Evolutionary conservation across 345 rosid genomes (phyloP), one percentile per base, ranked within the genome.

Genomic region (Salix purpurea): DNA sequence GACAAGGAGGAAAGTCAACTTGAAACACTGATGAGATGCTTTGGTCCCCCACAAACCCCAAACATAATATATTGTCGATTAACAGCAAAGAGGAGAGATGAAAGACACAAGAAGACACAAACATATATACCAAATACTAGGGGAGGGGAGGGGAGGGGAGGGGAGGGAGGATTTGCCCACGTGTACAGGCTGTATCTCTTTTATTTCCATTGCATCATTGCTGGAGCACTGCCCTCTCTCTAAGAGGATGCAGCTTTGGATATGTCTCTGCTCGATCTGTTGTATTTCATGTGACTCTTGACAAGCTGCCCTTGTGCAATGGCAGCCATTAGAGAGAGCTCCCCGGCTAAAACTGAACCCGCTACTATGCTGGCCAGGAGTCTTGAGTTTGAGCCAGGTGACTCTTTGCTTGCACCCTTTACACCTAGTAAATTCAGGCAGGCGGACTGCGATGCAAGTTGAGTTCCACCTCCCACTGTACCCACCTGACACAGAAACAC

Each of bases 401-500:
- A 71, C 75, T 90, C 96, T 73, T 37, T 81, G 80, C 79, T 90
- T 18, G 97, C 90, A 34, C 94, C 97, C 85, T 90, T 93, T 12
- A 91, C 92, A 14, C 97, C 94, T 0, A 93, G 90, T 50, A 93
- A 69, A 76, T 91, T 93, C 78, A 92, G 80, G 82, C 97, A 92
- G 3, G 96, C 97, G 14, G 97, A 90, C 79, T 92, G 97, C 5
- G 97, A 89, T 66, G 94, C 93, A 2, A 92, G 93, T 71, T 93
- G 97, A 60, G 97, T 93, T 58, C 97, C 97, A 6, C 97, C 97
- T 70, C 97, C 97, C 14, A 93, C 90, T 23, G 97, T 91, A 12
- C 97, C 96, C 78, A 93, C 96, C 97, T 91, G 82, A 34, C 13
- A 18, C 24, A 79, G 24, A 79, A 34, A 21, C 21, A 56, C 50